Evolutionary conservation across 345 rosid genomes (phyloP).

Genomic region (Acer yangbiense): DNA sequence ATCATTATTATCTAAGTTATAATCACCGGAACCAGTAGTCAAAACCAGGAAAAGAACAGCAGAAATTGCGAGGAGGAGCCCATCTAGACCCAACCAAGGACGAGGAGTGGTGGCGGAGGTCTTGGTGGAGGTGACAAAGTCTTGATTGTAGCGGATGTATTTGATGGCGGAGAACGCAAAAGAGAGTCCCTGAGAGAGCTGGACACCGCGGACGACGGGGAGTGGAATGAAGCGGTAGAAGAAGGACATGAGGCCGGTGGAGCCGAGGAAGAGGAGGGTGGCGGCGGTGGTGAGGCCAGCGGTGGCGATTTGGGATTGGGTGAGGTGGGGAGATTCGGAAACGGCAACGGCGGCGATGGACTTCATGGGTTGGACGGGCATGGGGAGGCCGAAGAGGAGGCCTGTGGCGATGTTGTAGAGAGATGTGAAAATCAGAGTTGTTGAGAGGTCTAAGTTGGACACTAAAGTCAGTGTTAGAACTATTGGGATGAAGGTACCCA

Average conservation of each 20-base stretch:
- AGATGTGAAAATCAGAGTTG: slow-evolving; percentile 78
- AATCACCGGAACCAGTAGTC: slow-evolving; percentile 65
- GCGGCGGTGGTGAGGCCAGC: slow-evolving; percentile 68
- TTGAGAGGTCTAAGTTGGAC: slow-evolving; percentile 66
- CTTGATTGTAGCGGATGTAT: slow-evolving; percentile 71
- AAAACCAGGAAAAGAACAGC: slow-evolving; percentile 60
- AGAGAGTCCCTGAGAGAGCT: slow-evolving; percentile 91
- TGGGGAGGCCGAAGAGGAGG: slow-evolving; percentile 77
- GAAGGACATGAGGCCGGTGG: slow-evolving; percentile 74
- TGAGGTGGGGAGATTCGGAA: slow-evolving; percentile 66
- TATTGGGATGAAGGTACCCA: slow-evolving; percentile 82
- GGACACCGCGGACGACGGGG: slow-evolving; percentile 92
- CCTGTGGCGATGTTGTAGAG: slow-evolving; percentile 76
- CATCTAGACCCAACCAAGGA: slow-evolving; percentile 81
- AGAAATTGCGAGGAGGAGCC: slow-evolving; percentile 60
- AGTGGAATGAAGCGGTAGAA: slow-evolving; percentile 73
- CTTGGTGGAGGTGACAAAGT: slow-evolving; percentile 49
- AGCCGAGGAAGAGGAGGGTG: slow-evolving; percentile 63
- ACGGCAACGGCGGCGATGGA: slow-evolving; percentile 86
- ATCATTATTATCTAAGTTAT: slow-evolving; percentile 7
- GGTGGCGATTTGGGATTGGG: slow-evolving; percentile 64
- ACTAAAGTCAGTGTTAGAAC: slow-evolving; percentile 67
- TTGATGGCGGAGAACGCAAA: slow-evolving; percentile 90
- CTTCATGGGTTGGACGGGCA: slow-evolving; percentile 92
- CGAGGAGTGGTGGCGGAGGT: slow-evolving; percentile 60